phyloP scores from a whole-genome alignment of 768 basidiomycete species.

The Agrocybe pediades region DNA sequence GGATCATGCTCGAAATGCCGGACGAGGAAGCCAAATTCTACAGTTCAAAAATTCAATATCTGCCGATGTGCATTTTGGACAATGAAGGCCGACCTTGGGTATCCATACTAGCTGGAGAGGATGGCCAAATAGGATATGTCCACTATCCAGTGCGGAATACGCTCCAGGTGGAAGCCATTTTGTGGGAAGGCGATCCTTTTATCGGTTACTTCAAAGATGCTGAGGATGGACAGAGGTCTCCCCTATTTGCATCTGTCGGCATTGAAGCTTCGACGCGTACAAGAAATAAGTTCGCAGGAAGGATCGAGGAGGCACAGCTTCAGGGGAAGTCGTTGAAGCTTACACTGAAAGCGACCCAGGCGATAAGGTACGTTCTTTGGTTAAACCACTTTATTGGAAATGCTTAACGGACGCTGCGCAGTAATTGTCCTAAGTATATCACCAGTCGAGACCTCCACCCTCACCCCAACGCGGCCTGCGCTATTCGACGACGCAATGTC shows the following conservation, averaged over 20 bases:
- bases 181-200: constrained; percentile 62
- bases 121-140: constrained; percentile 51
- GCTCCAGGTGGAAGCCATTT: constrained; percentile 37
- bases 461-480: constrained; percentile 35
- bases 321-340: constrained; percentile 32
- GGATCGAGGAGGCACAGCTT: constrained; percentile 32
- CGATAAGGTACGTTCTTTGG: constrained; percentile 49
- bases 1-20: constrained; percentile 48
- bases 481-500: constrained; percentile 32
- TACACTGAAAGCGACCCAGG: constrained; percentile 48
- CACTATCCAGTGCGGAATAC: constrained; percentile 33
- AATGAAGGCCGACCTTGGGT: constrained; percentile 55
- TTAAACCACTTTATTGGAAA: neutral
- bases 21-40: constrained; percentile 53
- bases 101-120: constrained; percentile 48
- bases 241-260: constrained; percentile 57
- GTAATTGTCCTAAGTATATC: constrained; percentile 75
- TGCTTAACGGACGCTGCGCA: constrained; percentile 18
- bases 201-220: constrained; percentile 32
- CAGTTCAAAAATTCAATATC: constrained; percentile 48
- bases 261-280: constrained; percentile 57
- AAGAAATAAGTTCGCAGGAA: constrained; percentile 65
- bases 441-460: constrained; percentile 52
- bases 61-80: constrained; percentile 61
- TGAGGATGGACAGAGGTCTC: constrained; percentile 15